phyloP scores from a whole-genome alignment of 306 rosid genomes.

The Trichosanthes cucumerina region DNA sequence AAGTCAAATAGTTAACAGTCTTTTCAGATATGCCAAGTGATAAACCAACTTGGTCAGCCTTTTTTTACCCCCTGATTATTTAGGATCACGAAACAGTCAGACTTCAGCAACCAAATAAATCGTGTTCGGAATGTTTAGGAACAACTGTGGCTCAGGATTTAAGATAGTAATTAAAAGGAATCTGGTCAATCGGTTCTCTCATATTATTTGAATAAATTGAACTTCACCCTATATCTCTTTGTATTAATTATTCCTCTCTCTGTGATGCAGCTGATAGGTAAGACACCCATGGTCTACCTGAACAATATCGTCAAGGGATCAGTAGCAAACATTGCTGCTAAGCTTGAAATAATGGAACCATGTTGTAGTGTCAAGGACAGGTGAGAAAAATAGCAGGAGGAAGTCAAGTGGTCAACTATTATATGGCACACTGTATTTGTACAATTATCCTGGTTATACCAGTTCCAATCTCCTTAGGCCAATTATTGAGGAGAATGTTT shows the following conservation, averaged over 20 bases:
- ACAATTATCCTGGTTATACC: neutral
- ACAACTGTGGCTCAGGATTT: neutral
- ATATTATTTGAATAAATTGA: neutral
- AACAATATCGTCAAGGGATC: constrained; percentile 67
- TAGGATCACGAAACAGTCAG: neutral
- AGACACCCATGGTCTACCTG: constrained; percentile 96
- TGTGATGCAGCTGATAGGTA: constrained; percentile 74
- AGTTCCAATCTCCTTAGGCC: neutral
- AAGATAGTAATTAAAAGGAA: neutral
- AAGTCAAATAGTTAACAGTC: neutral
- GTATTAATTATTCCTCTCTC: constrained; percentile 9
- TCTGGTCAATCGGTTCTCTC: neutral
- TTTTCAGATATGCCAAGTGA: neutral
- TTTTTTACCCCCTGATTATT: neutral
- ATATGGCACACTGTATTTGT: neutral
- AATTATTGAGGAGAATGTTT: neutral
- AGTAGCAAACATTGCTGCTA: constrained; percentile 87
- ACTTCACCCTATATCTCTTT: neutral
- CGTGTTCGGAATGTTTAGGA: neutral
- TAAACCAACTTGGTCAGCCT: neutral
- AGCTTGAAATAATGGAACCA: constrained; percentile 99
- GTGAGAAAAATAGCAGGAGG: constrained; percentile 25
- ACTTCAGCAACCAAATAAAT: neutral
- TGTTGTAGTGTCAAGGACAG: constrained; percentile 99
- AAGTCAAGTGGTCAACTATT: neutral